Evolutionary conservation across 2,329 filamentous ascomycete species (phyloP), one percentile per base, ranked within the genome.

Genomic region (Arthrobotrys megalospora): DNA sequence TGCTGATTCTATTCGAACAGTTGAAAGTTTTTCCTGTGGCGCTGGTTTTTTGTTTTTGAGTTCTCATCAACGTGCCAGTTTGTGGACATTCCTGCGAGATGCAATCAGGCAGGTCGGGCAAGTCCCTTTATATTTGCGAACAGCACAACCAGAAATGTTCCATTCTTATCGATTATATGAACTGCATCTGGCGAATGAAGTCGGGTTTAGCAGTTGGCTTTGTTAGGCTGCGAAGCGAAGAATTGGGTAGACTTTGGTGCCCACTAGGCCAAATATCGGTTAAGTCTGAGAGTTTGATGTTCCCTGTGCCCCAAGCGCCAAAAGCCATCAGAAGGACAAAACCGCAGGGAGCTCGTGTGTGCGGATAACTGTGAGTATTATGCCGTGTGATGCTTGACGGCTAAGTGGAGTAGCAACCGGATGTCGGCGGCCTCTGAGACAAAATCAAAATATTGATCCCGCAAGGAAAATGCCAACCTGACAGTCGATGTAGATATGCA

Each of bases 311-410:
- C 63, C 72, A 66, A 69, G 72, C 72, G 72, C 72, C 58, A 48
- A 55, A 50, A 41, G 36, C 66, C 47, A 53, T 64, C 41, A 55
- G 67, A 48, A 41, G 52, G 62, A 72, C 75, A 78, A 78, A 78
- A 72, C 67, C 67, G 75, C 75, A 78, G 75, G 55, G 75, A 78
- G 75, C 75, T 78, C 75, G 75, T 64, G 75, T 71, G 73, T 66
- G 66, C 66, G 47, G 55, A 52, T 32, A 60, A 41, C 50, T 50
- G 28, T 36, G 63, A 52, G 60, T 24, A 24, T 62, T 75, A 53
- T 78, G 67, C 75, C 67, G 75, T 78, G 66, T 77, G 66, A 71
- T 72, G 45, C 53, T 71, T 62, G 34, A 62, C 45, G 41, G 38
- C 24, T 41, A 43, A 67, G 50, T 75, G 48, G 58, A 73, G 60